Evolutionary conservation across 176 grass and related monocot genomes (phyloP).

Genomic region (Panicum miliaceum): DNA sequence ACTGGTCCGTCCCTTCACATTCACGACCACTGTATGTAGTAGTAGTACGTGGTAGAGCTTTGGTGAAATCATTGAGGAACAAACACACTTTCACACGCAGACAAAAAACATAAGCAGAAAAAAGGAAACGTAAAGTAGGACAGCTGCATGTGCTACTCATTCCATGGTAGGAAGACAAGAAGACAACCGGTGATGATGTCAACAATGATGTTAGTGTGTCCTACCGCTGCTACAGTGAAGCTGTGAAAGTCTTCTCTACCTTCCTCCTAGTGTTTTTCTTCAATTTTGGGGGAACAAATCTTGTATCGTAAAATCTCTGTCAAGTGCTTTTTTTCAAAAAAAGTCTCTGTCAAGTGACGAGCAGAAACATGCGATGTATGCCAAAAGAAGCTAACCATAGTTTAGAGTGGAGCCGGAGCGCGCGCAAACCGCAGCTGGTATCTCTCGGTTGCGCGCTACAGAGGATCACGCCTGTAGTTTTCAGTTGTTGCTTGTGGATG

Average conservation of each 20-base stretch:
- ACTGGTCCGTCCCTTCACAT: background rate
- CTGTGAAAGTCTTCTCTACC: no score
- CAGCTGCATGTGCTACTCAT: background rate
- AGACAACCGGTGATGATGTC: background rate
- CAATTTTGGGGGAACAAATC: background rate
- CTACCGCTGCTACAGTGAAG: background rate
- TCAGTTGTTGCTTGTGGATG: conserved; percentile 16
- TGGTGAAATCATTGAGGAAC: background rate
- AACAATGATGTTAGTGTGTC: background rate
- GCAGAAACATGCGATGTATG: background rate
- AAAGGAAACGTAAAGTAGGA: no score
- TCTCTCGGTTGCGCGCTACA: background rate
- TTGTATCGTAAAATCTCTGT: background rate
- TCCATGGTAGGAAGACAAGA: background rate
- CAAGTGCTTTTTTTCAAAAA: no score
- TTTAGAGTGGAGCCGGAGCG: background rate
- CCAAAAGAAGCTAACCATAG: background rate
- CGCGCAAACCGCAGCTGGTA: background rate
- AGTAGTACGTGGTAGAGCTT: background rate
- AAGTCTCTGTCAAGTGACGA: background rate
- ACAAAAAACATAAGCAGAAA: background rate
- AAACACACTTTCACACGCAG: background rate
- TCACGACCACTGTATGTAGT: background rate
- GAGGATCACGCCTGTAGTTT: conserved; percentile 17
- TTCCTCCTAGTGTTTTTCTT: background rate